These are phyloP conservation scores for Tricholoma flavovirens DNA, from an alignment of 768 basidiomycete species.

Conservation along the genomic window DNA sequence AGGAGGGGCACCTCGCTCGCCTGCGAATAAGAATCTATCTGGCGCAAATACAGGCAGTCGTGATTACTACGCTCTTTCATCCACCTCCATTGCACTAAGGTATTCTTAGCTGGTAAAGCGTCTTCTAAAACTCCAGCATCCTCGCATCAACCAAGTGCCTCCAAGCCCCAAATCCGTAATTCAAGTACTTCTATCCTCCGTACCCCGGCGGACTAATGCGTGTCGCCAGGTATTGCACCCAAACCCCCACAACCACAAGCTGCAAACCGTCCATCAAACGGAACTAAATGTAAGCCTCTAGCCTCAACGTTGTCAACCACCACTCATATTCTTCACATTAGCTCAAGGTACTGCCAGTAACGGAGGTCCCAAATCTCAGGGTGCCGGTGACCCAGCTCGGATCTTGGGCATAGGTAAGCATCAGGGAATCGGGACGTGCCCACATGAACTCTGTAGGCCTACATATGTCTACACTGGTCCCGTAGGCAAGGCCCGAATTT, in stretches of 20 bases:
- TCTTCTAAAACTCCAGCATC: neutral
- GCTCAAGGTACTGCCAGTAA: neutral
- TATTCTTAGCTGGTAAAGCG: neutral
- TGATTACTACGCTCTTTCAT: neutral
- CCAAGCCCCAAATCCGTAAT: neutral
- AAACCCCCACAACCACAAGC: neutral
- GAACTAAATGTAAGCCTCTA: neutral
- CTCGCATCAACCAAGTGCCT: neutral
- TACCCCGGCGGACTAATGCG: neutral
- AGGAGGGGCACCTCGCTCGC: neutral
- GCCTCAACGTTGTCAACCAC: neutral
- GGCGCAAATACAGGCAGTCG: neutral
- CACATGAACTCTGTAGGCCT: neutral
- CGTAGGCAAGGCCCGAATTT: neutral
- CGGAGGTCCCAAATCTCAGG: neutral
- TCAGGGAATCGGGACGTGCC: neutral
- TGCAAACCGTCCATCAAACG: neutral
- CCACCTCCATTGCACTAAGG: neutral
- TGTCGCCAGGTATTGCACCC: neutral
- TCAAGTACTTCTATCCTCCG: neutral
- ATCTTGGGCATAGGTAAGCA: neutral
- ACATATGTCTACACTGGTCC: neutral
- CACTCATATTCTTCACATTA: neutral
- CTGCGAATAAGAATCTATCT: neutral
- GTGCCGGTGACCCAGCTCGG: neutral